phyloP scores from a whole-genome alignment of 208 protist genomes.

The Leishmania lainsoni region DNA sequence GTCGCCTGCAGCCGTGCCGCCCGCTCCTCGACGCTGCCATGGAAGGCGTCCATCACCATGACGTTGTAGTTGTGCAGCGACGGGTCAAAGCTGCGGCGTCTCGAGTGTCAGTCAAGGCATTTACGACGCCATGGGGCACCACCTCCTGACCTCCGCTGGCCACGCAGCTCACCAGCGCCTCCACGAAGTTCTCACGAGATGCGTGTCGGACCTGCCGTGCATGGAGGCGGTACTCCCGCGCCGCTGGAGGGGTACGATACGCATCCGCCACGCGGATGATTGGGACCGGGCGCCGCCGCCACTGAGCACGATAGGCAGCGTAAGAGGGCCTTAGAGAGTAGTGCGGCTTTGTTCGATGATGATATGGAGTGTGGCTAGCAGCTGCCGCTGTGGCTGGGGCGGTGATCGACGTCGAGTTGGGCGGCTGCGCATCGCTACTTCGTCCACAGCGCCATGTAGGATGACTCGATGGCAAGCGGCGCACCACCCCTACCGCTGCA shows the following conservation, averaged over 20 bases:
- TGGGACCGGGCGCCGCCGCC: slow-evolving; percentile 7
- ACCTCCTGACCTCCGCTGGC: slow-evolving; percentile 3
- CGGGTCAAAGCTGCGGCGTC: neutral
- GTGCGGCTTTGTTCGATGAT: slow-evolving; percentile 16
- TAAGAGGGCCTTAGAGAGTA: slow-evolving; percentile 35
- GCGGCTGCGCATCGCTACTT: neutral
- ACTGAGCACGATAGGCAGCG: slow-evolving; percentile 1
- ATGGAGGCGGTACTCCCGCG: slow-evolving; percentile 11
- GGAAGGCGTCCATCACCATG: slow-evolving; percentile 25
- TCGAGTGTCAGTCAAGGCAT: slow-evolving; percentile 10
- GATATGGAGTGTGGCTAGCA: neutral
- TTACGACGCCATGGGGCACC: slow-evolving; percentile 10
- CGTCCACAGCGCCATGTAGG: neutral
- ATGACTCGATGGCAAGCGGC: neutral
- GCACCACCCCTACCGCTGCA: slow-evolving; percentile 2
- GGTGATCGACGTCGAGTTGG: neutral
- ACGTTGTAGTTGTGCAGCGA: slow-evolving; percentile 35
- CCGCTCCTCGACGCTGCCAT: slow-evolving; percentile 18
- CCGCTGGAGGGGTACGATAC: neutral
- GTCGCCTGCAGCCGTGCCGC: slow-evolving; percentile 22
- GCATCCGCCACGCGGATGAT: slow-evolving; percentile 5
- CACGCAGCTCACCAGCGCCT: slow-evolving; percentile 14
- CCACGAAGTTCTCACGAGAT: slow-evolving; percentile 10
- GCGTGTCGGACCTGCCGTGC: neutral
- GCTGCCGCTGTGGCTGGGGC: neutral